Evolutionary conservation across 441 rosid genomes (phyloP), one percentile per base, ranked within the genome.

Genomic region (Biscutella laevigata): DNA sequence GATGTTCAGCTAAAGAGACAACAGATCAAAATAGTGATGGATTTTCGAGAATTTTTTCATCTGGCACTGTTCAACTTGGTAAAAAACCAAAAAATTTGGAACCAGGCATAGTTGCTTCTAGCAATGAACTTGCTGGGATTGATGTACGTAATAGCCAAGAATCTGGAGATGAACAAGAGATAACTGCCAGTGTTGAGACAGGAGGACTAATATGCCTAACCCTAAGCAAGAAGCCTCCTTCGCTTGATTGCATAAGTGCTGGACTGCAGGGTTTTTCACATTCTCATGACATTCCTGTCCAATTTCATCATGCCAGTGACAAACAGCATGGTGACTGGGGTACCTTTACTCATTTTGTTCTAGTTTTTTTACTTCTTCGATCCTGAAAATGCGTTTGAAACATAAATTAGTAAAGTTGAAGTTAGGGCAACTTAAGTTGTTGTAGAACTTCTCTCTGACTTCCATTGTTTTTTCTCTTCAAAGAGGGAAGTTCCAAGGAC

Each of bases 201-300:
- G 51, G 36, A 46, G 56, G 47, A 46, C 48, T 79, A 50, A 51
- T 71, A 65, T 74, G 71, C 72, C 48, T 76, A 74, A 75, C 83
- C 41, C 62, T 80, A 53, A 56, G 61, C 58, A 80, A 71, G 73
- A 80, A 80, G 66, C 79, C 78, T 7, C 84, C 82, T 4, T 42
- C 55, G 13, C 51, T 68, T 9, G 77, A 75, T 59, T 60, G 61
- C 74, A 45, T 64, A 45, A 69, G 59, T 66, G 70, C 52, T 66
- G 51, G 68, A 53, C 59, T 62, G 52, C 75, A 69, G 44, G 65
- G 62, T 67, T 60, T 48, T 69, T 64, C 74, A 33, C 45, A 29
- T 46, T 55, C 69, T 58, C 57, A 57, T 58, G 46, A 59, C 47
- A 67, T 35, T 41, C 17, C 26, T 4, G 37, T 30, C 61, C 60